phyloP scores from a whole-genome alignment of 352 stramenopile species.

The Globisporangium okanoganense region DNA sequence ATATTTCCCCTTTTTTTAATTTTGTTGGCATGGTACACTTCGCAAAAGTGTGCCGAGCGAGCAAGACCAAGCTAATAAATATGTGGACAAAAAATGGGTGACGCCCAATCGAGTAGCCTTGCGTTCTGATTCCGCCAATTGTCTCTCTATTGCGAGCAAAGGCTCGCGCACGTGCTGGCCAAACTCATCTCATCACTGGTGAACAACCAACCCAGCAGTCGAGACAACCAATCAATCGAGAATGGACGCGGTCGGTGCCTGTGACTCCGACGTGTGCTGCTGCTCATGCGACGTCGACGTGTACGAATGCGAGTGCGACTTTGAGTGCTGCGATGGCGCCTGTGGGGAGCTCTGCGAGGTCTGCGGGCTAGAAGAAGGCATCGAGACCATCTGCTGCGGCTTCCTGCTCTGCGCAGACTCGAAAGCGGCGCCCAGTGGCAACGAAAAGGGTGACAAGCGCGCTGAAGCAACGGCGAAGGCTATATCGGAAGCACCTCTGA shows the following conservation, averaged over 20 bases:
- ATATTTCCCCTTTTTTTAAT: too few relatives aligned
- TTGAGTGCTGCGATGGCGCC: constrained; percentile 8
- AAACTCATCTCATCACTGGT: too few relatives aligned
- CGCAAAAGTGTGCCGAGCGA: too few relatives aligned
- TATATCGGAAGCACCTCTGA: background rate
- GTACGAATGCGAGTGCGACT: constrained; percentile 5
- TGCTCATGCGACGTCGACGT: constrained; percentile 8
- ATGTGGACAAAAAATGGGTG: too few relatives aligned
- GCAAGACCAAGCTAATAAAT: too few relatives aligned
- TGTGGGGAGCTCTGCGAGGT: background rate
- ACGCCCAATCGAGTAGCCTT: too few relatives aligned
- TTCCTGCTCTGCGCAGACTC: background rate
- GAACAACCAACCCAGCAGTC: too few relatives aligned
- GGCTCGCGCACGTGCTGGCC: too few relatives aligned
- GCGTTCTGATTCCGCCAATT: too few relatives aligned
- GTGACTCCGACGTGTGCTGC: constrained; percentile 7
- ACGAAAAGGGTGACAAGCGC: constrained; percentile 1
- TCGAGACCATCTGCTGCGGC: constrained; percentile 4
- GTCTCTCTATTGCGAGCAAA: too few relatives aligned
- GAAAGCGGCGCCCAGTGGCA: background rate
- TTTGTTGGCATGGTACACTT: too few relatives aligned
- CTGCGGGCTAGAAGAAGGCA: background rate
- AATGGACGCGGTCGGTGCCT: background rate
- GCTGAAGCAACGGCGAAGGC: background rate
- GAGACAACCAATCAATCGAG: background rate